Base-by-base conservation (phyloP, 2,329 filamentous ascomycete genomes). In the Grosmannia clavigera region DNA sequence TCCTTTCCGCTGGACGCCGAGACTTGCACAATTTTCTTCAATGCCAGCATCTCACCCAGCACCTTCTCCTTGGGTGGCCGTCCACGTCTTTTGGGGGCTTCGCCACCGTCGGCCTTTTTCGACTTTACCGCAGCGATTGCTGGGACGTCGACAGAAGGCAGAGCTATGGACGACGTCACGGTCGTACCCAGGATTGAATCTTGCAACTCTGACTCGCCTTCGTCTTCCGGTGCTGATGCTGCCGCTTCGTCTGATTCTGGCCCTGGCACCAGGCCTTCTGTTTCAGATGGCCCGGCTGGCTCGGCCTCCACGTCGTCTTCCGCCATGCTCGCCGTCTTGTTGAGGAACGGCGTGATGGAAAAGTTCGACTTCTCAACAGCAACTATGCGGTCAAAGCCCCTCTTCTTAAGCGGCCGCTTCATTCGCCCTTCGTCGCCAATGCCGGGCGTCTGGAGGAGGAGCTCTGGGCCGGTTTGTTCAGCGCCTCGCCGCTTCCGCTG, bases 271-370 rank as follows among this genome's bases (percentile, higher is more conserved):
- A 4, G 5, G 14, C 40, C 40, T 19, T 43, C 19, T 46, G 16
- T 7, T 3, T 46, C 19, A 19, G 19, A 2, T 22, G 54, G 58
- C 38, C 27, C 55, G 27, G 54, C 55, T 35, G 11, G 60, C 51
- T 11, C 46, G 25, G 58, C 56, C 16, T 68, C 68, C 5, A 65
- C 62, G 3, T 71, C 70, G 1, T 72, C 71, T 25, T 77, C 75
- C 12, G 68, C 63, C 16, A 86, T 74, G 64, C 77, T 85, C 62
- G 79, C 69, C 5, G 71, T 77, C 71, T 80, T 84, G 71, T 92
- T 95, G 63, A 97, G 78, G 76, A 95, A 96, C 0, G 92, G 92
- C 0, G 92, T 97, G 64, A 96, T 90, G 4, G 91, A 96, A 72
- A 97, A 96, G 3, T 81, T 85, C 0, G 92, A 96, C 72, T 96